Evolutionary conservation across 176 grass and related monocot genomes (phyloP).

Genomic region (Phoenix roebelenii): DNA sequence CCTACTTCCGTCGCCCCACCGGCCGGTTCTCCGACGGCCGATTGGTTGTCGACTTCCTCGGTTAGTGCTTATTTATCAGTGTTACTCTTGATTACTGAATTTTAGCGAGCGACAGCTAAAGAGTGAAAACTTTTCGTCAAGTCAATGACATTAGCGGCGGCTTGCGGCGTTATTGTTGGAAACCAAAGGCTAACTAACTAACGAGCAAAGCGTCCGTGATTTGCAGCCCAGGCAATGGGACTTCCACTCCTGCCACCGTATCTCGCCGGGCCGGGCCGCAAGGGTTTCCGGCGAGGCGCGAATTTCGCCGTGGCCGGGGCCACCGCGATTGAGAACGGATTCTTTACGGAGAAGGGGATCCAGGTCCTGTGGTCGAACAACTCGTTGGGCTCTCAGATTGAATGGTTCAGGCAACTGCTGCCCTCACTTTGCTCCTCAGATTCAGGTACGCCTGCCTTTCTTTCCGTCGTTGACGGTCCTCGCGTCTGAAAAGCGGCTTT

Average conservation of each 20-base stretch:
- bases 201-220: no score
- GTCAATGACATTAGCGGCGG: no score
- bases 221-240: not conserved
- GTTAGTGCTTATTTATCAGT: not conserved
- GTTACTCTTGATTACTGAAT: not conserved
- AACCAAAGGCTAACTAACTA: not conserved
- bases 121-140: no score
- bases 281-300: not conserved
- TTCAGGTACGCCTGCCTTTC: not conserved
- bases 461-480: no score
- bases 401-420: slow-evolving; percentile 5
- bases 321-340: not conserved
- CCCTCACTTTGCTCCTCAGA: slow-evolving; percentile 5
- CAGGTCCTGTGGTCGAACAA: not conserved
- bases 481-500: not conserved
- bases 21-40: slow-evolving; percentile 27
- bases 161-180: not conserved
- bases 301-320: slow-evolving; percentile 15
- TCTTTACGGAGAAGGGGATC: not conserved
- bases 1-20: slow-evolving; percentile 37
- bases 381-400: not conserved
- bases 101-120: no score
- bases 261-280: not conserved
- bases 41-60: slow-evolving; percentile 12
- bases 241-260: slow-evolving; percentile 2